Percentiles rank a stretch among this genome's conserved stretches.
phyloP scores from a whole-genome alignment of 306 rosid genomes.

The Heteromeles arbutifolia region DNA sequence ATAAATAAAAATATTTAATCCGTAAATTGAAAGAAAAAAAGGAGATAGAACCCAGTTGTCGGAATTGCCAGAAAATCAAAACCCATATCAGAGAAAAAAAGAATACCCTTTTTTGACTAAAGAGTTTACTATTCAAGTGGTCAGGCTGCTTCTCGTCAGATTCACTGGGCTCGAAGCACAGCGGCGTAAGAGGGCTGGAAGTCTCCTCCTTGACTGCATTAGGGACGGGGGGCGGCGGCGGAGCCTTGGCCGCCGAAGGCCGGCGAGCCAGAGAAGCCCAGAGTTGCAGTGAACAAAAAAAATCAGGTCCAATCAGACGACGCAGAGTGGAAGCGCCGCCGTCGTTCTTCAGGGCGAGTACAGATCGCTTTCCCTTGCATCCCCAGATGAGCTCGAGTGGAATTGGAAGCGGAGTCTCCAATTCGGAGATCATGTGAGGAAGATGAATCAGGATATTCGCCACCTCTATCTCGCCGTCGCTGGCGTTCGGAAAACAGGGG shows the following conservation, averaged over 20 bases:
- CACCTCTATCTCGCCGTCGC: constrained; percentile 25
- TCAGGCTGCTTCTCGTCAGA: constrained; percentile 41
- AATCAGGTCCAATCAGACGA: neutral
- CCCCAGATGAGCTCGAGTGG: constrained; percentile 30
- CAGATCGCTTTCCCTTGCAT: constrained; percentile 45
- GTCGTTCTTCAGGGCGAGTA: neutral
- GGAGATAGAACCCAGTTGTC: neutral
- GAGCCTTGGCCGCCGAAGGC: neutral
- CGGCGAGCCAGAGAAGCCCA: neutral
- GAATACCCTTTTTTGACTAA: constrained; percentile 36
- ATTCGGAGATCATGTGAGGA: constrained; percentile 4
- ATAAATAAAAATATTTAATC: neutral
- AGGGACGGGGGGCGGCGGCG: neutral
- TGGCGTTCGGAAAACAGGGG: neutral
- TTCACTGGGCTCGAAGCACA: constrained; percentile 42
- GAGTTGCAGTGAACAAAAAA: neutral
- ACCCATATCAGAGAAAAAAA: neutral
- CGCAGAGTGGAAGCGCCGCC: neutral
- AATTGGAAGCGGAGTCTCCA: neutral
- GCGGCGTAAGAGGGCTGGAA: constrained; percentile 48
- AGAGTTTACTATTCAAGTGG: constrained; percentile 7
- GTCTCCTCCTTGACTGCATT: constrained; percentile 20
- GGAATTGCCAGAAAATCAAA: neutral
- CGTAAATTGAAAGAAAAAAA: neutral
- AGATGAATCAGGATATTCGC: constrained; percentile 28